phyloP scores from a whole-genome alignment of 192 early-diverging fungal genomes.

The Geosiphon pyriformis region DNA sequence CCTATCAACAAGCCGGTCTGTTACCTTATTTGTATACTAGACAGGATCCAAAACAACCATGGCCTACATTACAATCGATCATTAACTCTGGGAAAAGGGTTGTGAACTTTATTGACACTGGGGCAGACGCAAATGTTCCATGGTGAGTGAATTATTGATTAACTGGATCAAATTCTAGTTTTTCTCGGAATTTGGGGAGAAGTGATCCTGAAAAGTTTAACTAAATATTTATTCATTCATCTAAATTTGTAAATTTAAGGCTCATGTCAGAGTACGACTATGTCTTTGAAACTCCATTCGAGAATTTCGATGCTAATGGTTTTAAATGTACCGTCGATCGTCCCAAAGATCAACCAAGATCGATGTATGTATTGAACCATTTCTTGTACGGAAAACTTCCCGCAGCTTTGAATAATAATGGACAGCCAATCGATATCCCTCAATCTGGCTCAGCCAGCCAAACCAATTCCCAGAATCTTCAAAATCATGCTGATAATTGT shows the following conservation, averaged over 20 bases:
- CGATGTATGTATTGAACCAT: conserved; percentile 73
- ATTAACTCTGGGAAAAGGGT: conserved; percentile 59
- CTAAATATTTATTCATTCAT: not conserved
- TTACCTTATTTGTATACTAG: conserved; percentile 50
- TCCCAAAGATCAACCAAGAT: conserved; percentile 34
- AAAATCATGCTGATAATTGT: conserved; percentile 54
- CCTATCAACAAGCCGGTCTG: conserved; percentile 49
- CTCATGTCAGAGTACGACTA: conserved; percentile 57
- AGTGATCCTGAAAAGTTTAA: too few relatives aligned
- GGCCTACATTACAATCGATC: conserved; percentile 68
- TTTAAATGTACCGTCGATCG: conserved; percentile 59
- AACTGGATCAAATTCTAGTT: not conserved
- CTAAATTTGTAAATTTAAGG: conserved; percentile 29
- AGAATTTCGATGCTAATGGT: conserved; percentile 36
- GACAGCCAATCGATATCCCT: conserved; percentile 43
- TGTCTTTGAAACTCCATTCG: conserved; percentile 69
- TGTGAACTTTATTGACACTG: conserved; percentile 55
- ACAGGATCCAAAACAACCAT: conserved; percentile 35
- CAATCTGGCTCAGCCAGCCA: conserved; percentile 40
- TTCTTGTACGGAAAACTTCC: conserved; percentile 52
- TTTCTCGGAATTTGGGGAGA: too few relatives aligned
- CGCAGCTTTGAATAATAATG: conserved; percentile 7
- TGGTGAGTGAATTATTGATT: conserved; percentile 44
- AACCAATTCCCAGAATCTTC: conserved; percentile 53
- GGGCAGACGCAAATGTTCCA: conserved; percentile 50